Evolutionary conservation across 345 rosid species (phyloP), one percentile per base, ranked within the genome.

Genomic region (Hevea brasiliensis): DNA sequence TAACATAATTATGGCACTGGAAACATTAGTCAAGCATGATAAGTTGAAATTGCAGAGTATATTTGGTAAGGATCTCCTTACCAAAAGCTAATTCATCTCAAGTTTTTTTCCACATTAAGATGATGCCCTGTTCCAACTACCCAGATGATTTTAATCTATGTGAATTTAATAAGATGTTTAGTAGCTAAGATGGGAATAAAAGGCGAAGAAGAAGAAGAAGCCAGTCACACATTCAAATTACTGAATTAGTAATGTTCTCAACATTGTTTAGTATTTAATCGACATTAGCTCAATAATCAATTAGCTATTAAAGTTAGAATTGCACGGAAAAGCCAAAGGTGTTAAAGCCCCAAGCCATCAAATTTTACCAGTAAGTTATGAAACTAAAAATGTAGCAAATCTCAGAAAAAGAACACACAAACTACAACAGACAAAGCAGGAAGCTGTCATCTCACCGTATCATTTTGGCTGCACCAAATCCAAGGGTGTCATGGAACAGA

Each of bases 381-480:
- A 50, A 2, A 32, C 37, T 32, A 32, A 1, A 32, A 32, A 47
- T 14, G n/a, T 50, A 50, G 55, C 14, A 14, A 11, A 35, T 10
- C 60, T 37, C 29, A 37, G 70, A 29, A 42, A 12, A 67, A 60
- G 60, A 32, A 67, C 21, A 37, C 1, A 60, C 60, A 63, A 67
- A 68, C 32, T 35, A 54, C 26, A 65, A 8, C 7, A 27, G 44
- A 26, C 37, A 55, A 45, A 29, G 13, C 24, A 56, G 69, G 63
- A 71, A 62, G 29, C 15, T 18, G 40, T 20, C 11, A 17, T 51
- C 73, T 80, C 66, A 89, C 98, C 99, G 89, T 55, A 90, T 92
- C 99, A 95, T 95, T 81, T 95, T 92, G 71, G 98, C 97, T 66
- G 98, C 92, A 35, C 98, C 99, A 40, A 90, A 95, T 64, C 99